These are phyloP conservation scores for Phytophthora megakarya DNA, from an alignment of 352 stramenopile genomes.

Conservation along the genomic window DNA sequence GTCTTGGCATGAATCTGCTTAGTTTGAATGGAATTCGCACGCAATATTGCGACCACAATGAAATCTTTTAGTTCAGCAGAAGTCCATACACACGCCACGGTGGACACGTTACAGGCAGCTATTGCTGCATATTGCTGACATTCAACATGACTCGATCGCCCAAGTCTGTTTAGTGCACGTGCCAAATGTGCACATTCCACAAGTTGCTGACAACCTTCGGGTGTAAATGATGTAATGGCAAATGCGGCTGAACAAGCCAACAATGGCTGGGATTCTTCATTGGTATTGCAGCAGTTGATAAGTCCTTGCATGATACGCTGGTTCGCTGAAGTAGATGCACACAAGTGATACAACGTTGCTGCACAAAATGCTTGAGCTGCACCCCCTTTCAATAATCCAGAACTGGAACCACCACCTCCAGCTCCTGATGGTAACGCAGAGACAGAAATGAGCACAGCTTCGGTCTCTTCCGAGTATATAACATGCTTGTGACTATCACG, in stretches of 20 bases:
- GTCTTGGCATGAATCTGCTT: slow-evolving; percentile 88
- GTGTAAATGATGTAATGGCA: slow-evolving; percentile 78
- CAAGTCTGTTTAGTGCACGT: slow-evolving; percentile 71
- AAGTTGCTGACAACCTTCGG: slow-evolving; percentile 61
- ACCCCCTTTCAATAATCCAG: slow-evolving; percentile 17
- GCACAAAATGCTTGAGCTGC: slow-evolving; percentile 73
- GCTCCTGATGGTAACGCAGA: slow-evolving; percentile 40
- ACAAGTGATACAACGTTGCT: slow-evolving; percentile 77
- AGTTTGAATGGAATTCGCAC: slow-evolving; percentile 76
- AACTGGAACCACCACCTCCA: background rate
- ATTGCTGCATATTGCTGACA: slow-evolving; percentile 83
- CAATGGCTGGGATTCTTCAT: slow-evolving; percentile 71
- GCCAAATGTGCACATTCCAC: slow-evolving; percentile 53
- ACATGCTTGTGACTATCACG: slow-evolving; percentile 53
- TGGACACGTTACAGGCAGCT: slow-evolving; percentile 79
- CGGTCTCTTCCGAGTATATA: slow-evolving; percentile 47
- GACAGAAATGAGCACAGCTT: slow-evolving; percentile 54
- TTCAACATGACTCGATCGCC: slow-evolving; percentile 71
- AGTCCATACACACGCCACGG: slow-evolving; percentile 69
- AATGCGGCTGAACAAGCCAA: slow-evolving; percentile 79
- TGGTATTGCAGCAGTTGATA: slow-evolving; percentile 70
- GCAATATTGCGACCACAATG: slow-evolving; percentile 76
- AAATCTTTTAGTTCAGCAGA: slow-evolving; percentile 82
- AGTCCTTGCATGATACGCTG: slow-evolving; percentile 62
- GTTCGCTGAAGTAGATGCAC: slow-evolving; percentile 54